Evolutionary conservation across 257 asterid genomes (phyloP).

Genomic region (Capsicum pubescens): DNA sequence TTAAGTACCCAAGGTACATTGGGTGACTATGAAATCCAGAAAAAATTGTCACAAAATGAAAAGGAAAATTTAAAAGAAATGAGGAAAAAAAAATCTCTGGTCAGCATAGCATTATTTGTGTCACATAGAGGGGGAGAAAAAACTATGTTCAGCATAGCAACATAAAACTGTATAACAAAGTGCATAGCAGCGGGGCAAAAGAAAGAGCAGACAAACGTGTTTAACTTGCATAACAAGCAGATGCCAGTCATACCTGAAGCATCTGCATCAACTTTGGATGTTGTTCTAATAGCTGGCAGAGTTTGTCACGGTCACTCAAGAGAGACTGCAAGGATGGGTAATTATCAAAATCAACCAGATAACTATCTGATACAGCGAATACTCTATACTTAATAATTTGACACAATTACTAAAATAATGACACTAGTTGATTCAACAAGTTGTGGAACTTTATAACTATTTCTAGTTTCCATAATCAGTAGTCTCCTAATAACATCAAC

Average conservation of each 20-base stretch:
- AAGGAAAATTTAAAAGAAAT: neutral
- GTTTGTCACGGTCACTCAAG: constrained; percentile 91
- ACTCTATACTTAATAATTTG: neutral
- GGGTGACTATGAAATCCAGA: neutral
- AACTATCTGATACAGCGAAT: constrained; percentile 5
- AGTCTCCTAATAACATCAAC: constrained; percentile 24
- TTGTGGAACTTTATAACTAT: constrained; percentile 7
- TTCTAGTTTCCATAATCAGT: neutral
- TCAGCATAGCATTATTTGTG: too few relatives aligned
- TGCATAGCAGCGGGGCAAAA: neutral
- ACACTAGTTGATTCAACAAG: neutral
- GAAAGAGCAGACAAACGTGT: neutral
- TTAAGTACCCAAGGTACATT: neutral
- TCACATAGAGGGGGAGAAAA: neutral
- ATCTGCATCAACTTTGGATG: constrained; percentile 97
- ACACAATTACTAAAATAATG: constrained; percentile 10
- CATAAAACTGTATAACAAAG: neutral
- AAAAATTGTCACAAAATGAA: neutral
- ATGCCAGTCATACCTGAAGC: constrained; percentile 65
- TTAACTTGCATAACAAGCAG: neutral
- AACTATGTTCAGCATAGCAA: neutral
- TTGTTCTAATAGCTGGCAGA: constrained; percentile 90
- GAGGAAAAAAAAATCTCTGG: neutral
- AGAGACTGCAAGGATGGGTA: constrained; percentile 56
- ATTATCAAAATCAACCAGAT: constrained; percentile 17